A percentile compares a stretch with the other conserved stretches of the same genome.
Evolutionary conservation across 2,329 filamentous ascomycete genomes (phyloP).

Genomic region (Colletotrichum sp.): DNA sequence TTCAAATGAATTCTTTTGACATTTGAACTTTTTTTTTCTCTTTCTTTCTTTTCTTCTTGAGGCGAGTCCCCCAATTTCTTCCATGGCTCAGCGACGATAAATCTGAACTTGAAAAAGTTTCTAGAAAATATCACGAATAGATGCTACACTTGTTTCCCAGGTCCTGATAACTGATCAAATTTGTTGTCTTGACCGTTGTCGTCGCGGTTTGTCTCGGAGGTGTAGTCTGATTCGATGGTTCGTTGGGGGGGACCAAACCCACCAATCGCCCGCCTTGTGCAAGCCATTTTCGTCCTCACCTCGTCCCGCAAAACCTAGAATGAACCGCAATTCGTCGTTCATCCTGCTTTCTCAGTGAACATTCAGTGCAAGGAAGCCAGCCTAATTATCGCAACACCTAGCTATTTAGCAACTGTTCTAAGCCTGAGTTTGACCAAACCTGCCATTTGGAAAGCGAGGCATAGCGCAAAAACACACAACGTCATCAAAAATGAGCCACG

Average conservation of each 20-base stretch:
- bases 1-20: background rate
- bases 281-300: background rate
- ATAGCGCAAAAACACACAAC: background rate
- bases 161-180: background rate
- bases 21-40: background rate
- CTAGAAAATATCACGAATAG: background rate
- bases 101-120: background rate
- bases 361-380: rapidly evolving
- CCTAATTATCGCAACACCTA: background rate
- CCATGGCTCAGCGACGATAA: background rate
- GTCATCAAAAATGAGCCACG: conserved; percentile 30
- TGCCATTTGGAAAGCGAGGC: background rate
- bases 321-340: background rate
- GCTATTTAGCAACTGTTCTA: background rate
- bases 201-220: background rate
- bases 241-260: background rate
- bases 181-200: background rate
- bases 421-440: background rate
- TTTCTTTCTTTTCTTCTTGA: background rate
- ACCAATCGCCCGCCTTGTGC: conserved; percentile 2
- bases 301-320: conserved; percentile 12
- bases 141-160: background rate
- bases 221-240: background rate
- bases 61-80: background rate
- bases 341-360: background rate